phyloP scores from a whole-genome alignment of 345 rosid species.

The Rubroshorea leprosula region DNA sequence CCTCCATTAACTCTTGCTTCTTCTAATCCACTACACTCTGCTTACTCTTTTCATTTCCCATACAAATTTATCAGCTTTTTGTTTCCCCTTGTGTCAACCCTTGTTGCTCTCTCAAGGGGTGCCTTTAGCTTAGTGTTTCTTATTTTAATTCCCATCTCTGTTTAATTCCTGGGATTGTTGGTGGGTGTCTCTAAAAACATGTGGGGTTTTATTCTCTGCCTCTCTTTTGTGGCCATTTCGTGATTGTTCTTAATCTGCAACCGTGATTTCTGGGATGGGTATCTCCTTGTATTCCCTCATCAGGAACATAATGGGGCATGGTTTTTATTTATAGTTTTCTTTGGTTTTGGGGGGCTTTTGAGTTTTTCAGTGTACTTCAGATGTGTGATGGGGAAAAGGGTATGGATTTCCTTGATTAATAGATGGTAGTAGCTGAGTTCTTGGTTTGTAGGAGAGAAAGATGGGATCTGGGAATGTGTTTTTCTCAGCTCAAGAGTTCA shows the following conservation, averaged over 20 bases:
- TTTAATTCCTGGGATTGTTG: conserved; percentile 15
- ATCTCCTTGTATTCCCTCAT: neutral
- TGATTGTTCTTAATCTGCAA: conserved; percentile 36
- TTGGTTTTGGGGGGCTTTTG: conserved; percentile 19
- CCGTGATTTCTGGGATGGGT: conserved; percentile 27
- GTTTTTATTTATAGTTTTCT: conserved; percentile 5
- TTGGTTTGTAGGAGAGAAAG: conserved; percentile 9
- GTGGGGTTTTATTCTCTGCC: conserved; percentile 28
- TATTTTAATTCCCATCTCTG: neutral
- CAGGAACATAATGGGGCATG: conserved; percentile 21
- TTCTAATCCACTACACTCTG: neutral
- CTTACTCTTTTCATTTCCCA: neutral
- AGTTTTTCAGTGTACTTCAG: conserved; percentile 15
- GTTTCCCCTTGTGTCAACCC: conserved; percentile 16
- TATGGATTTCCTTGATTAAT: conserved; percentile 14
- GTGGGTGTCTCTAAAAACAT: conserved; percentile 13
- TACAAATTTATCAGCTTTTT: neutral
- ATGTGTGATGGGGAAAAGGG: conserved; percentile 25
- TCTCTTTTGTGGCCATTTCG: conserved; percentile 18
- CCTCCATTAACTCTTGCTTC: conserved; percentile 22
- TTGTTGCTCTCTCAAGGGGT: conserved; percentile 16
- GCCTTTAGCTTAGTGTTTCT: neutral
- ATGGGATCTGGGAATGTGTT: conserved; percentile 88
- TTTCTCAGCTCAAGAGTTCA: conserved; percentile 46
- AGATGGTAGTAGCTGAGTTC: conserved; percentile 18